phyloP scores from a whole-genome alignment of 805 yeast genomes.

The Saturnispora serradocipensis region DNA sequence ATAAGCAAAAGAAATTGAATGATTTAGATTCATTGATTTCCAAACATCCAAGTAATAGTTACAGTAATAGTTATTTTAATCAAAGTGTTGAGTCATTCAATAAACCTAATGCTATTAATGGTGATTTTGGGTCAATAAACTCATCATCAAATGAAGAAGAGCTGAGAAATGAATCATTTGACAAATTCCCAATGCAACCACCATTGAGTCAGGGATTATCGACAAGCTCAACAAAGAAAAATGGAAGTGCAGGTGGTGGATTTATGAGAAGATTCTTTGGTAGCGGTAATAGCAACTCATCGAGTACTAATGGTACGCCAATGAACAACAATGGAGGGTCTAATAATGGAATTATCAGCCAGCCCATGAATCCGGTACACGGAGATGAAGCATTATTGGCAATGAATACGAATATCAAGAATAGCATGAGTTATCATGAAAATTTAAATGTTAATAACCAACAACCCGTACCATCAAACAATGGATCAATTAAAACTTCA shows the following conservation, averaged over 20 bases:
- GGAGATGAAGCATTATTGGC: constrained; percentile 19
- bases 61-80: background rate
- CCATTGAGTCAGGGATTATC: background rate
- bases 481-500: constrained; percentile 35
- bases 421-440: constrained; percentile 2
- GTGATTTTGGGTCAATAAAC: constrained; percentile 2
- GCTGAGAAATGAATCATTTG: background rate
- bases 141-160: constrained; percentile 9
- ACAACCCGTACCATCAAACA: background rate
- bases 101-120: background rate
- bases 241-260: constrained; percentile 13
- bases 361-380: constrained; percentile 25
- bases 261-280: constrained; percentile 27
- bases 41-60: constrained; percentile 1
- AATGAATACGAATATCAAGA: constrained; percentile 5
- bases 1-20: constrained; percentile 12
- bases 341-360: constrained; percentile 18
- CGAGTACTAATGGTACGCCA: constrained; percentile 12
- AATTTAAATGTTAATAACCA: background rate
- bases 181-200: constrained; percentile 1
- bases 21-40: constrained; percentile 12
- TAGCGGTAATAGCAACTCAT: constrained; percentile 7
- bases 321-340: constrained; percentile 4
- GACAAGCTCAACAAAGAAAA: constrained; percentile 8
- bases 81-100: constrained; percentile 7